Evolutionary conservation across 2,329 filamentous ascomycete species (phyloP), one percentile per base, ranked within the genome.

Genomic region (Xylaria sp.): DNA sequence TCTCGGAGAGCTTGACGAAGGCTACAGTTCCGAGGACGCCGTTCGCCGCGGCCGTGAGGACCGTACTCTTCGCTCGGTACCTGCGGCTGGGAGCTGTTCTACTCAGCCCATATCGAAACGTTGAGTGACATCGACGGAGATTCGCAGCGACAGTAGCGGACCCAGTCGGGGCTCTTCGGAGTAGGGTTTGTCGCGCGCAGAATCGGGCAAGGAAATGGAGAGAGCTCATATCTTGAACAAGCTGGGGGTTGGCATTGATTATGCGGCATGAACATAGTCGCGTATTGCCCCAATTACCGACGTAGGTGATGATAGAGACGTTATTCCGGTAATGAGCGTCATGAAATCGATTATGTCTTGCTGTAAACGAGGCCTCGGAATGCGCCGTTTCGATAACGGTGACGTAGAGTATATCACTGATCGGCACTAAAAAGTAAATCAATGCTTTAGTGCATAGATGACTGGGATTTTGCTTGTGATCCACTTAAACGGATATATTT

Each of bases 1-100:
- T 79, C 74, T 89, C 85, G 4, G 88, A 87, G 6, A 90, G 78
- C 73, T 86, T 82, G 51, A 90, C 82, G 76, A 90, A 90, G 1
- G 84, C 84, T 0, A 84, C 83, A 0, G 88, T 87, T 7, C 84
- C 88, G 10, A 90, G 78, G 0, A 80, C 79, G 4, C 77, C 81
- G n/a, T 80, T 82, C 1, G 79, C 81, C 17, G 77, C 74, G 13
- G 78, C 78, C 0, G 81, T 82, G 3, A 81, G 80, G 7, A 86
- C 66, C 1, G 78, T 74, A 6, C 81, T 74, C 20, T 74, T 77
- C 46, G 69, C 64, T 9, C 65, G 66, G 15, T 71, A 69, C 46
- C 42, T 68, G 33, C 33, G 54, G 44, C 67, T 60, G 28, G 67
- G 63, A 42, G 48, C 15, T 17, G 70, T 26, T 38, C 46, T 48